Evolutionary conservation across 2,329 filamentous ascomycete genomes (phyloP).

Genomic region (Scleromitrula shiraiana): DNA sequence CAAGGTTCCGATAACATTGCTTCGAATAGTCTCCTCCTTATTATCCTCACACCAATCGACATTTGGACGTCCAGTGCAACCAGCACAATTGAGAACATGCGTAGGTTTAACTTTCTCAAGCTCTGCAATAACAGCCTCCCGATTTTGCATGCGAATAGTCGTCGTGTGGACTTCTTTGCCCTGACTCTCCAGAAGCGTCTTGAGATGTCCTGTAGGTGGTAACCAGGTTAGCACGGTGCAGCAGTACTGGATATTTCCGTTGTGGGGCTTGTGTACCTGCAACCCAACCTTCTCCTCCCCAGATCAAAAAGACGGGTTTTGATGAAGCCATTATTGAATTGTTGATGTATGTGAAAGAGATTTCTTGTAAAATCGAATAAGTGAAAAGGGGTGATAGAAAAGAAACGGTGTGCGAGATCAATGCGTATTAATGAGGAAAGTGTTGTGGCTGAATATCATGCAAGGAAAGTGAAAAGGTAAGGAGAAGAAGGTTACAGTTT

Average conservation of each 20-base stretch:
- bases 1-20: slow-evolving; percentile 57
- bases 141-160: slow-evolving; percentile 57
- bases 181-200: slow-evolving; percentile 47
- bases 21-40: slow-evolving; percentile 58
- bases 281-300: slow-evolving; percentile 55
- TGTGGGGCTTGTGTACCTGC: slow-evolving; percentile 4
- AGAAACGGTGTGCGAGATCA: slow-evolving; percentile 3
- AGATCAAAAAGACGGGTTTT: slow-evolving; percentile 47
- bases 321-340: slow-evolving; percentile 10
- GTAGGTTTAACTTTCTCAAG: slow-evolving; percentile 54
- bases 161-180: slow-evolving; percentile 53
- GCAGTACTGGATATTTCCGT: not conserved
- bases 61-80: slow-evolving; percentile 58
- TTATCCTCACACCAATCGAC: slow-evolving; percentile 67
- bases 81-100: slow-evolving; percentile 59
- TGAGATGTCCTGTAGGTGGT: slow-evolving; percentile 41
- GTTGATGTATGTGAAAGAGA: not conserved
- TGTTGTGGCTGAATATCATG: slow-evolving; percentile 4
- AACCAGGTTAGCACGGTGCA: slow-evolving; percentile 5
- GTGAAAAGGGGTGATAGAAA: too few relatives aligned
- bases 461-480: slow-evolving; percentile 6
- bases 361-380: too few relatives aligned
- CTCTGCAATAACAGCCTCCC: slow-evolving; percentile 46
- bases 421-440: not conserved
- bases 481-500: not conserved